Evolutionary conservation across 805 yeast genomes (phyloP).

Genomic region (Candida dendrica): DNA sequence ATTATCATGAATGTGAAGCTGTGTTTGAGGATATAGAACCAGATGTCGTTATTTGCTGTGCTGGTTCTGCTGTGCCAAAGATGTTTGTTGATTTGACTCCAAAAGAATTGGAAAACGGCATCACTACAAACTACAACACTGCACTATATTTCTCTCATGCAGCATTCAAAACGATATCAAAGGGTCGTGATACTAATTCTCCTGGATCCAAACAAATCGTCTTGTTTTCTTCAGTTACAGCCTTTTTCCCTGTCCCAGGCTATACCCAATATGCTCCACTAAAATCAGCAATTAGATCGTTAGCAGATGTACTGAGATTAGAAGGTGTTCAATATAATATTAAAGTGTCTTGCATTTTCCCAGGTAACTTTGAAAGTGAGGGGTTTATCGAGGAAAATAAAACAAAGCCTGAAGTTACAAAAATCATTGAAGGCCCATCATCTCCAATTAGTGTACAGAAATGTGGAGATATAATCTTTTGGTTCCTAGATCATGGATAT

Average conservation of each 20-base stretch:
- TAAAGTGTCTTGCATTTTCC: constrained; percentile 67
- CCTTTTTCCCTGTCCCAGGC: constrained; percentile 85
- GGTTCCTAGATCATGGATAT: constrained; percentile 53
- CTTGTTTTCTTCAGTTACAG: constrained; percentile 68
- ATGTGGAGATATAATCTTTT: constrained; percentile 57
- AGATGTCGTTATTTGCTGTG: constrained; percentile 77
- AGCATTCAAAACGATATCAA: constrained; percentile 35
- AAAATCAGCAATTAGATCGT: constrained; percentile 73
- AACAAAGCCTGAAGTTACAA: constrained; percentile 83
- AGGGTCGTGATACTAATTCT: constrained; percentile 5
- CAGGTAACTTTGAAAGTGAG: constrained; percentile 87
- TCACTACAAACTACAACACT: constrained; percentile 65
- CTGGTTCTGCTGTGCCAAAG: constrained; percentile 80
- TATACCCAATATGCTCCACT: constrained; percentile 86
- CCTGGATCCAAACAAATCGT: constrained; percentile 40
- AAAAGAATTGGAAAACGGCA: constrained; percentile 52
- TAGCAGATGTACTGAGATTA: constrained; percentile 74
- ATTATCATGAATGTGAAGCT: constrained; percentile 40
- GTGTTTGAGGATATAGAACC: constrained; percentile 44
- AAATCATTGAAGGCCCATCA: constrained; percentile 79
- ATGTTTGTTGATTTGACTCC: constrained; percentile 62
- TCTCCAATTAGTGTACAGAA: constrained; percentile 55
- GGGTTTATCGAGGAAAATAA: constrained; percentile 76
- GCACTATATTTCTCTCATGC: constrained; percentile 67
- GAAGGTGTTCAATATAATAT: constrained; percentile 66